Conservation (phyloP, 2,329 filamentous ascomycete genomes). For the Magnaporthiopsis incrustans region DNA sequence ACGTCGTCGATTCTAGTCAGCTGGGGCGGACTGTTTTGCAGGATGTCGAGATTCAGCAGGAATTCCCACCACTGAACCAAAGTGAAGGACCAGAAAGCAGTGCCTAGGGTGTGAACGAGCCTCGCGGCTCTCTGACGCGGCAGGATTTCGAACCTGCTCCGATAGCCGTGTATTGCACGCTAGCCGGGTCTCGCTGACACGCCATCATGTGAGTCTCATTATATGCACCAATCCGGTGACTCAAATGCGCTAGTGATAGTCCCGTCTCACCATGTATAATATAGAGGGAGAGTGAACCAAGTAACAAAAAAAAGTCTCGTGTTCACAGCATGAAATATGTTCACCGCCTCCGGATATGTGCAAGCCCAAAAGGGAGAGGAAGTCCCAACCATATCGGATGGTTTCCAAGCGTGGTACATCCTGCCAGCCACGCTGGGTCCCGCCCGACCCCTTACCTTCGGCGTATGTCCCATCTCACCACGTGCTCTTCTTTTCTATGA, state of each 20-base stretch:
- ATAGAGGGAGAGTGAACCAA: neutral
- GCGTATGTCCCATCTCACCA: neutral
- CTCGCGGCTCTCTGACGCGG: neutral
- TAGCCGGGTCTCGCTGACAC: too few species aligned
- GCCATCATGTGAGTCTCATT: neutral
- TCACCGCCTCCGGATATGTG: neutral
- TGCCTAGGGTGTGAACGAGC: neutral
- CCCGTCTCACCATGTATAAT: neutral
- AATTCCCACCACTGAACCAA: constrained; percentile 24
- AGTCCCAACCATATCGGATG: constrained; percentile 28
- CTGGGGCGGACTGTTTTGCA: neutral
- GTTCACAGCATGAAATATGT: neutral
- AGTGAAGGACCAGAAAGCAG: constrained; percentile 8
- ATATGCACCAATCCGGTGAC: neutral
- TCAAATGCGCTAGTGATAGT: neutral
- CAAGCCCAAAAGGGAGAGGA: constrained; percentile 19
- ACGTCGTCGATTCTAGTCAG: constrained; percentile 5
- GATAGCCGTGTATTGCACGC: too few species aligned
- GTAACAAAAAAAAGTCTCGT: neutral
- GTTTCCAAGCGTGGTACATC: constrained; percentile 2
- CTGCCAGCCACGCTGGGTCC: constrained; percentile 18
- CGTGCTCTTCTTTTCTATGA: constrained; percentile 27
- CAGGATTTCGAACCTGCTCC: neutral
- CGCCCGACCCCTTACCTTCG: constrained; percentile 5
- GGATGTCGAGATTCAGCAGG: constrained; percentile 20